A percentile compares a stretch with the other conserved stretches of the same genome.
Evolutionary conservation across 2,329 filamentous ascomycete species (phyloP).

Genomic region (Penicillium sp.): DNA sequence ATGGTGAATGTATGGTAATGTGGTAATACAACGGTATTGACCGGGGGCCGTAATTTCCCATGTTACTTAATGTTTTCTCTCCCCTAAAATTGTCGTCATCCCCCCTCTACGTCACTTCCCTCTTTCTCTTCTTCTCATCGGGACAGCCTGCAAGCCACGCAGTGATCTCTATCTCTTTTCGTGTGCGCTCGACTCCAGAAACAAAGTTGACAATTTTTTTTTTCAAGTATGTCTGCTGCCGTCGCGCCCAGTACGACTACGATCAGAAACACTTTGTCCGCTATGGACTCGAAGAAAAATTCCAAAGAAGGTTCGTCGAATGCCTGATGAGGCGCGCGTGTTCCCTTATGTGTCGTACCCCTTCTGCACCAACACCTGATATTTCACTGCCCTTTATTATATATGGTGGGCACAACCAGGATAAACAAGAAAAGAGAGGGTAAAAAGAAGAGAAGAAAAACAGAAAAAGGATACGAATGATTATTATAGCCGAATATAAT

Average conservation of each 20-base stretch:
- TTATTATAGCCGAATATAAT: constrained; percentile 3
- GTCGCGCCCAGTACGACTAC: constrained; percentile 39
- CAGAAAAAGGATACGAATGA: neutral
- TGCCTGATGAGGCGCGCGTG: constrained; percentile 8
- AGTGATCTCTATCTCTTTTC: neutral
- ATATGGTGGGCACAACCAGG: neutral
- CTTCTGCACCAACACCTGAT: constrained; percentile 1
- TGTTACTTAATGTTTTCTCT: constrained; percentile 14
- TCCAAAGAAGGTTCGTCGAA: constrained; percentile 40
- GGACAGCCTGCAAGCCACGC: constrained; percentile 17
- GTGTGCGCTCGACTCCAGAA: constrained; percentile 13
- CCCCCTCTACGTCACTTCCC: constrained; percentile 40
- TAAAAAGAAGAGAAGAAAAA: neutral
- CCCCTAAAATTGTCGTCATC: constrained; percentile 36
- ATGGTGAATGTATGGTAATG: neutral
- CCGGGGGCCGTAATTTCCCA: neutral
- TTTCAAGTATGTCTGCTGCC: constrained; percentile 40
- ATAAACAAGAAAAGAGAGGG: neutral
- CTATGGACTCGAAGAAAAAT: constrained; percentile 47
- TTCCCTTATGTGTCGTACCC: constrained; percentile 7
- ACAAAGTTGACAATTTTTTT: neutral
- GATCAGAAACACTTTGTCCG: constrained; percentile 36
- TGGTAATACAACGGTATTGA: neutral
- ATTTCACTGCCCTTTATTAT: neutral
- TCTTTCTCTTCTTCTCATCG: constrained; percentile 26